Conservation (phyloP, 495 filamentous ascomycete genomes). For the Terfezia claveryi region DNA sequence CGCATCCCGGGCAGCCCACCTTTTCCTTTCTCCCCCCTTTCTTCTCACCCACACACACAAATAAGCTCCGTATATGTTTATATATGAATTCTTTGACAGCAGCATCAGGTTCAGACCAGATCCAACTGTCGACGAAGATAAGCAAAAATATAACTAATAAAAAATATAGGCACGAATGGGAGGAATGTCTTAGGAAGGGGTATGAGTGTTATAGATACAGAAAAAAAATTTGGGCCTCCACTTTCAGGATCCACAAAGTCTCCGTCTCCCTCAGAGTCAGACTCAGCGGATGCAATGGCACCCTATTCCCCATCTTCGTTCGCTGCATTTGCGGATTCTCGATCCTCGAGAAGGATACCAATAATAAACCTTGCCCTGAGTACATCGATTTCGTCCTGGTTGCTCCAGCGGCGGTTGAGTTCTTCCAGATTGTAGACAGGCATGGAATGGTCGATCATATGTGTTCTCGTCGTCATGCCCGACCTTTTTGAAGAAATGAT, state of each 20-base stretch:
- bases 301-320: conserved; percentile 30
- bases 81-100: no score
- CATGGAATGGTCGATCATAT: conserved; percentile 49
- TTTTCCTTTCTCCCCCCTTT: conserved; percentile 17
- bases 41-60: no score
- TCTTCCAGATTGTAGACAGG: conserved; percentile 60
- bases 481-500: conserved; percentile 65
- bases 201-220: no score
- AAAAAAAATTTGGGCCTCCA: no score
- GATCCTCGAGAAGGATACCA: conserved; percentile 33
- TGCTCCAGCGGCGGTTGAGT: conserved; percentile 65
- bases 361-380: conserved; percentile 54
- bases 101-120: no score
- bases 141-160: no score
- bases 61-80: no score
- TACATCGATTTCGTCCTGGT: conserved; percentile 51
- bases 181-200: no score
- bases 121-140: no score
- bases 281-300: conserved; percentile 23
- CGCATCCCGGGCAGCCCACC: no score
- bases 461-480: conserved; percentile 34
- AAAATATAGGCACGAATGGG: no score
- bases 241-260: conserved; percentile 79
- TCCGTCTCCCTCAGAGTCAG: conserved; percentile 59
- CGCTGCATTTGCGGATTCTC: conserved; percentile 21